Base-by-base conservation (phyloP, 208 protist species). In the Crithidia brevicula region DNA sequence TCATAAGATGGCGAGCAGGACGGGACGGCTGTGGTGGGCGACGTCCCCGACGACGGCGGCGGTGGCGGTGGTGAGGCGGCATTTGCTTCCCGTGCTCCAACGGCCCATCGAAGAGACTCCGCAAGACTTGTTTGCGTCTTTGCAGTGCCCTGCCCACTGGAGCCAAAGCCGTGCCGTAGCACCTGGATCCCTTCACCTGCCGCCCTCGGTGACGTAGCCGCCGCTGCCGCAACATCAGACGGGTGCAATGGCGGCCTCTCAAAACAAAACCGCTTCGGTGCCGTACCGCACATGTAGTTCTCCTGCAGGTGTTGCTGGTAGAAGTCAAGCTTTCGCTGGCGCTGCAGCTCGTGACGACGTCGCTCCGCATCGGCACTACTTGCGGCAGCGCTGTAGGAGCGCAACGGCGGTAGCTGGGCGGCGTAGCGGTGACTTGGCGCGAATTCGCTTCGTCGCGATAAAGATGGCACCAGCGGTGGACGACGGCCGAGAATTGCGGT, bases 251-350 rank as follows among this genome's bases (percentile, higher is more conserved):
- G 58, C 40, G 43, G 58, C 50, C 20, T 20, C 13, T 91, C 85
- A 31, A 61, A 74, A 46, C 82, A 64, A 58, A 43, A 51, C 1
- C 74, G 53, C 67, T 91, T 87, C 42, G 61, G 61, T 49, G 74
- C 66, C 58, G 69, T 72, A 16, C 82, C 85, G 28, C 84, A 74
- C 69, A 83, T 79, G 60, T 88, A 86, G 54, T 86, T 88, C 23
- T 82, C 73, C 28, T 74, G 65, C 54, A 88, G 50, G 30, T 83
- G 23, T 1, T 54, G 33, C 9, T 76, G 52, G 68, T 84, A 82
- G 33, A 22, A 36, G 31, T 67, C 22, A 23, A 86, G 13, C 23
- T 77, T 75, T 30, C 63, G 51, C 40, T 66, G 61, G 11, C 75
- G 75, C 18, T 53, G 38, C 40, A 65, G 46, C 33, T 61, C 30